phyloP scores from a whole-genome alignment of 768 basidiomycete genomes.

The Lentinula edodes region DNA sequence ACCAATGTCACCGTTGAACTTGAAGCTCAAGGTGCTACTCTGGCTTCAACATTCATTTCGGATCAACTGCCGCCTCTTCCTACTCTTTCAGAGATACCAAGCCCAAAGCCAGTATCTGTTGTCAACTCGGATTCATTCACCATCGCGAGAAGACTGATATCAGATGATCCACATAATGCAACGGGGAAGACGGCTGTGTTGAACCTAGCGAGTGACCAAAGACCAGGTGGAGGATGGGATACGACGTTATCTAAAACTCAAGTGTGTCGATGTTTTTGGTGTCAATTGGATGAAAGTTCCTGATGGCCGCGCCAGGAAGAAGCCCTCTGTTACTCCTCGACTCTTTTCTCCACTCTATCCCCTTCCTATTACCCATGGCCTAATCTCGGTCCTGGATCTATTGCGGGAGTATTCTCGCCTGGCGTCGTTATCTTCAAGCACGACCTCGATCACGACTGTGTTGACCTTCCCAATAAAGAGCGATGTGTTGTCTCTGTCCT shows the following conservation, averaged over 20 bases:
- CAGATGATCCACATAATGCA: slow-evolving; percentile 16
- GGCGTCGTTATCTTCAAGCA: slow-evolving; percentile 43
- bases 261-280: slow-evolving; percentile 11
- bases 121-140: slow-evolving; percentile 34
- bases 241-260: slow-evolving; percentile 23
- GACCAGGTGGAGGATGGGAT: slow-evolving; percentile 28
- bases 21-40: slow-evolving; percentile 23
- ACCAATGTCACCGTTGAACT: slow-evolving; percentile 20
- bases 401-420: slow-evolving; percentile 37
- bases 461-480: slow-evolving; percentile 24
- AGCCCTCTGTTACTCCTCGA: slow-evolving; percentile 43
- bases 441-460: slow-evolving; percentile 37
- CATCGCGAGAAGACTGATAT: slow-evolving; percentile 25
- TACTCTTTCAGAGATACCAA: slow-evolving; percentile 10
- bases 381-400: slow-evolving; percentile 34
- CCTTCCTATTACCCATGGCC: slow-evolving; percentile 40
- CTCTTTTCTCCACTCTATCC: slow-evolving; percentile 36
- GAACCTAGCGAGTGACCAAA: slow-evolving; percentile 33
- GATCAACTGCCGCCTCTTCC: slow-evolving; percentile 21
- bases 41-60: slow-evolving; percentile 21
- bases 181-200: slow-evolving; percentile 27
- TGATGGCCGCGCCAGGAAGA: slow-evolving; percentile 28
- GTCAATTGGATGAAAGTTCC: neutral
- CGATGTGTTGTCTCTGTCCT: slow-evolving; percentile 36
- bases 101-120: slow-evolving; percentile 17